Evolutionary conservation across 1,284 basidiomycete genomes (phyloP).

Genomic region (Ustilago esculenta): DNA sequence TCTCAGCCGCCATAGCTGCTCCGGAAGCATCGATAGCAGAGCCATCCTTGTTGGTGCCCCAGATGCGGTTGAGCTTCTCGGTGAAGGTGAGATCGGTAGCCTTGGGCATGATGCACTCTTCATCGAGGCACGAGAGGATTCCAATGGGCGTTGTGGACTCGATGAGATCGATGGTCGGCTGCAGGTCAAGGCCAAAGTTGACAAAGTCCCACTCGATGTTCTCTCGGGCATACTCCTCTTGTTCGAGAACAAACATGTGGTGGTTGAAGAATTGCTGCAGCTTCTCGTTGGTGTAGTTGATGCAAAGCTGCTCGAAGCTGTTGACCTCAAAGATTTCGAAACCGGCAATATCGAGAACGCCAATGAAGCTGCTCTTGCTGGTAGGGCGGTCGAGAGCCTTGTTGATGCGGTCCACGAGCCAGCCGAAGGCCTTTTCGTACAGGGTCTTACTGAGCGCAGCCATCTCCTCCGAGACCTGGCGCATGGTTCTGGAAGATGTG

Average conservation of each 20-base stretch:
- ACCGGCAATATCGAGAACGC: conserved; percentile 98
- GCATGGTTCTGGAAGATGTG: conserved; percentile 86
- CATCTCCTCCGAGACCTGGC: conserved; percentile 93
- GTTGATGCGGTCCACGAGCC: conserved; percentile 94
- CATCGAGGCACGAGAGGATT: conserved; percentile 91
- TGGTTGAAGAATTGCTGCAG: conserved; percentile 76
- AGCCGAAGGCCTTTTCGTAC: conserved; percentile 96
- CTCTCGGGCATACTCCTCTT: conserved; percentile 97
- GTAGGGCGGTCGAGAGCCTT: conserved; percentile 86
- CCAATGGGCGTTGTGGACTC: conserved; percentile 81
- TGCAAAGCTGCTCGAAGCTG: conserved; percentile 92
- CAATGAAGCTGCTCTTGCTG: conserved; percentile 94
- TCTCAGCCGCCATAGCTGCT: conserved; percentile 50
- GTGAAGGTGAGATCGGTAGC: conserved; percentile 95
- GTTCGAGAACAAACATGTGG: conserved; percentile 99
- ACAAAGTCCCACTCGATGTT: conserved; percentile 98
- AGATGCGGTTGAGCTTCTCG: conserved; percentile 76
- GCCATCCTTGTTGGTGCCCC: conserved; percentile 61
- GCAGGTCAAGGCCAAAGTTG: conserved; percentile 96
- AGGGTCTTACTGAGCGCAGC: conserved; percentile 92
- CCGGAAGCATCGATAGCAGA: conserved; percentile 47
- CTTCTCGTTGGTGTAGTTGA: conserved; percentile 91
- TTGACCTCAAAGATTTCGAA: conserved; percentile 84
- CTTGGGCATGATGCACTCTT: conserved; percentile 99
- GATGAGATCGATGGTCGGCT: conserved; percentile 98